Evolutionary conservation across 2,329 filamentous ascomycete species (phyloP).

Genomic region (Cercospora sp.): DNA sequence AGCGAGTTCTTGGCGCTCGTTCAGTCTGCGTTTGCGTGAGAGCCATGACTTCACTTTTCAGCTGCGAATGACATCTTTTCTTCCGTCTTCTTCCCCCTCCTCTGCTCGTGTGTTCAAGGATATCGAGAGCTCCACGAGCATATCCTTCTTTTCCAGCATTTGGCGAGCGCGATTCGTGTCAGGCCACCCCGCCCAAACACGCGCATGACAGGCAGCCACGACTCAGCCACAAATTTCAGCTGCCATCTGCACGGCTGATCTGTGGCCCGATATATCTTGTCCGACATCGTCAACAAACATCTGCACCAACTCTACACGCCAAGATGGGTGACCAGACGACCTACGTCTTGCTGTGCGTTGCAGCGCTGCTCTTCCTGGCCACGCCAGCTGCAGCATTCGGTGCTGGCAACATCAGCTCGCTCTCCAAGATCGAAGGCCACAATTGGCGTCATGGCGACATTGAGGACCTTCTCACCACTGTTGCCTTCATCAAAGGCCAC

Average conservation of each 20-base stretch:
- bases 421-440: conserved; percentile 48
- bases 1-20: conserved; percentile 3
- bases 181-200: not conserved
- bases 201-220: conserved; percentile 10
- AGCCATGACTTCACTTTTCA: not conserved
- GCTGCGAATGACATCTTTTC: not conserved
- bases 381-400: conserved; percentile 44
- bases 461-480: conserved; percentile 52
- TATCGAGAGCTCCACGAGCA: not conserved
- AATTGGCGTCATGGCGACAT: conserved; percentile 57
- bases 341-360: conserved; percentile 31
- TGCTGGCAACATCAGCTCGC: conserved; percentile 50
- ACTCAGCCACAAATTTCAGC: conserved; percentile 12
- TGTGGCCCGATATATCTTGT: conserved; percentile 8
- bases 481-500: conserved; percentile 39
- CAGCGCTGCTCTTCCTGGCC: conserved; percentile 32
- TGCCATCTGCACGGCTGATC: conserved; percentile 6
- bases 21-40: not conserved
- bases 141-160: not conserved
- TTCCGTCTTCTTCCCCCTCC: not conserved
- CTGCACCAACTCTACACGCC: not conserved
- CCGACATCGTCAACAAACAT: not conserved
- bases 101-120: not conserved
- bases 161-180: not conserved
- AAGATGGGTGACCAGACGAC: conserved; percentile 18